These are phyloP conservation scores for Hirsutella thompsonii DNA, from an alignment of 2,329 filamentous ascomycete species.

Conservation along the genomic window DNA sequence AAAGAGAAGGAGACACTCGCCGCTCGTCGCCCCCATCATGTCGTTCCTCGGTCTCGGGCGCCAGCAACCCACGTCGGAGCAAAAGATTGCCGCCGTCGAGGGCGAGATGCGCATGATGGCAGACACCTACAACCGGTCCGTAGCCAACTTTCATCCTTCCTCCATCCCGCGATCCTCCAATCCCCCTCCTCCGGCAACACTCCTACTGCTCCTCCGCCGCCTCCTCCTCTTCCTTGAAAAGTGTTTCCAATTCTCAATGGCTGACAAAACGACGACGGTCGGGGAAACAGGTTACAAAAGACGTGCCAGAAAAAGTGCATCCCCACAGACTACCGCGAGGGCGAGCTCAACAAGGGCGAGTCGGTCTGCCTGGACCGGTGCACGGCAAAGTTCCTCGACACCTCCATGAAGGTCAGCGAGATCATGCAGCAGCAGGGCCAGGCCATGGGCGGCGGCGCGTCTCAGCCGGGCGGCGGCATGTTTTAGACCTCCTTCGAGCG, in stretches of 20 bases:
- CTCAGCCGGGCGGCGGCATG: slow-evolving; percentile 19
- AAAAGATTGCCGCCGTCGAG: slow-evolving; percentile 95
- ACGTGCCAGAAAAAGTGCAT: slow-evolving; percentile 93
- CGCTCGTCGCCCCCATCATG: neutral
- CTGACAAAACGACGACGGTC: neutral
- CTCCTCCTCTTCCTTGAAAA: no score
- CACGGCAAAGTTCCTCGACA: slow-evolving; percentile 96
- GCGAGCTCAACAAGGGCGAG: slow-evolving; percentile 97
- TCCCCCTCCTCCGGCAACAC: no score
- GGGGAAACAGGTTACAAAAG: slow-evolving; percentile 68
- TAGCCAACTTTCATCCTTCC: neutral
- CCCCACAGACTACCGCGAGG: slow-evolving; percentile 83
- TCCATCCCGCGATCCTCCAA: neutral
- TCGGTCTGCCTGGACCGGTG: slow-evolving; percentile 96
- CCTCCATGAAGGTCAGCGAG: slow-evolving; percentile 94
- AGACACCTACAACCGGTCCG: slow-evolving; percentile 94
- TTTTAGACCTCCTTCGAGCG: slow-evolving; percentile 14
- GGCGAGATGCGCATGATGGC: slow-evolving; percentile 95
- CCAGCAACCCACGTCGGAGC: slow-evolving; percentile 81
- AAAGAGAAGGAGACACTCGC: no score
- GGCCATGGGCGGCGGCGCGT: slow-evolving; percentile 43
- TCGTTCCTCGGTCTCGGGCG: slow-evolving; percentile 34
- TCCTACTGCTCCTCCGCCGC: no score
- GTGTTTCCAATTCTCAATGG: no score
- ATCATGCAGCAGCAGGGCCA: slow-evolving; percentile 85